Evolutionary conservation across 2,329 filamentous ascomycete genomes (phyloP).

Genomic region (Seiridium unicorne): DNA sequence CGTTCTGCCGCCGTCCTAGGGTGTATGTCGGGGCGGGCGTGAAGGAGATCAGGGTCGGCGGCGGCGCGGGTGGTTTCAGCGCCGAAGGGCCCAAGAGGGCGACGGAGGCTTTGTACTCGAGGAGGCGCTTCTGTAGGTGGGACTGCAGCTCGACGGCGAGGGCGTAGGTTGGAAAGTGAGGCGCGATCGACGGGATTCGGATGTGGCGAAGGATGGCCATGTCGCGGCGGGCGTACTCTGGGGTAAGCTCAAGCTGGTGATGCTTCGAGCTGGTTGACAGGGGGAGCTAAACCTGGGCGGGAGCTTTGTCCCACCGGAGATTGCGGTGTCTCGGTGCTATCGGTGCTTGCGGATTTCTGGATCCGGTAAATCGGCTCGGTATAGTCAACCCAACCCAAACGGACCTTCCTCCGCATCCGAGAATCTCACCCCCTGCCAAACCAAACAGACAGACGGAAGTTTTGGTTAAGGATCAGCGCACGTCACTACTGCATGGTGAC

Average conservation of each 20-base stretch:
- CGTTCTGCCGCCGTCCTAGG: slow-evolving; percentile 75
- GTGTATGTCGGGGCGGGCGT: slow-evolving; percentile 84
- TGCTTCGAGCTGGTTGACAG: background rate
- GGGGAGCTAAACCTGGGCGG: background rate
- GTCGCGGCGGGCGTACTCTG: background rate
- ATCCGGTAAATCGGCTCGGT: background rate
- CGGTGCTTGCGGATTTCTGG: background rate
- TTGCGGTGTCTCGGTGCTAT: background rate
- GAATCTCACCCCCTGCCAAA: too few species aligned
- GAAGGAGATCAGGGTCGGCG: slow-evolving; percentile 77
- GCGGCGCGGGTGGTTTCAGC: slow-evolving; percentile 41
- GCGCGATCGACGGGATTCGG: slow-evolving; percentile 29
- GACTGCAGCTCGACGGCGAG: slow-evolving; percentile 36
- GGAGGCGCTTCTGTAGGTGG: slow-evolving; percentile 44
- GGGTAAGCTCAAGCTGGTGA: background rate
- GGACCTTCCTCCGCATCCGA: too few species aligned
- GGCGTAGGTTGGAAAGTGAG: slow-evolving; percentile 31
- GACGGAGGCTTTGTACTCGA: slow-evolving; percentile 52
- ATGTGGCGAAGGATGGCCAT: slow-evolving; percentile 27
- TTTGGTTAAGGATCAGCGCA: too few species aligned
- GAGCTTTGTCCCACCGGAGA: background rate
- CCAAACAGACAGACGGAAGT: too few species aligned
- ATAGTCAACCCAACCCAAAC: too few species aligned
- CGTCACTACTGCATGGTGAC: too few species aligned
- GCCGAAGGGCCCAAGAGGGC: slow-evolving; percentile 7